phyloP scores from a whole-genome alignment of 139 green algal species.

The Chlorella sorokiniana region DNA sequence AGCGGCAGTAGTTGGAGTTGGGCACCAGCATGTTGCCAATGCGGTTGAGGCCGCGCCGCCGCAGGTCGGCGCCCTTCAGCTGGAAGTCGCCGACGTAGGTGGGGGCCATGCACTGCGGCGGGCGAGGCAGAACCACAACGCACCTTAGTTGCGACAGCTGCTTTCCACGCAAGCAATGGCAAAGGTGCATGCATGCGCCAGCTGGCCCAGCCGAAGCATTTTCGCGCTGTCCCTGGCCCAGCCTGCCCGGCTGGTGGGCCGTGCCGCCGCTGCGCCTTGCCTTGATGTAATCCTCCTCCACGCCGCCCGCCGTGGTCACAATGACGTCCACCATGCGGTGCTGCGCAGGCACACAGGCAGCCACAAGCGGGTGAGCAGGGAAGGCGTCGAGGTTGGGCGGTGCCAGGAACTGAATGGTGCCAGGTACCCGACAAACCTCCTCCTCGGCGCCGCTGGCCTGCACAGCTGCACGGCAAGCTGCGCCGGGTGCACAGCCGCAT shows the following conservation, averaged over 20 bases:
- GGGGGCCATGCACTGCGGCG: conserved; percentile 78
- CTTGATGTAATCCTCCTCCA: conserved; percentile 99
- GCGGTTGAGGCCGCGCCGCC: conserved; percentile 88
- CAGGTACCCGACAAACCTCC: too few relatives aligned
- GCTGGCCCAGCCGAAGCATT: too few relatives aligned
- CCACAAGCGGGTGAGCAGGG: not conserved
- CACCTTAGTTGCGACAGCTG: not conserved
- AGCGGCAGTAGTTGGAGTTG: conserved; percentile 99
- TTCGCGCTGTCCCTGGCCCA: too few relatives aligned
- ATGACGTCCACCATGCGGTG: conserved; percentile 94
- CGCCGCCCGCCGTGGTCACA: conserved; percentile 94
- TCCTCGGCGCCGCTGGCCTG: too few relatives aligned
- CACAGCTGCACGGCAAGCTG: not conserved
- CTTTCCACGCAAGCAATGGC: too few relatives aligned
- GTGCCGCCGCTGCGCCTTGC: not conserved
- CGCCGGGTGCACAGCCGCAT: too few relatives aligned
- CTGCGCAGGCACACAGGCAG: conserved; percentile 42
- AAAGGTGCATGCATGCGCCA: too few relatives aligned
- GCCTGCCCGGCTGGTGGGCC: not conserved
- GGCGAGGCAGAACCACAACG: not conserved
- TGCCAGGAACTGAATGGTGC: too few relatives aligned
- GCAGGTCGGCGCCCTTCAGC: conserved; percentile 85
- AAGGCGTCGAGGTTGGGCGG: too few relatives aligned
- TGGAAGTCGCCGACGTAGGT: conserved; percentile 96
- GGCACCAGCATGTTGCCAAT: conserved; percentile 99